Percentiles rank a stretch among this genome's conserved stretches.
Evolutionary conservation across 2,329 filamentous ascomycete species (phyloP).

Genomic region (Aspergillus quadrilineatus): DNA sequence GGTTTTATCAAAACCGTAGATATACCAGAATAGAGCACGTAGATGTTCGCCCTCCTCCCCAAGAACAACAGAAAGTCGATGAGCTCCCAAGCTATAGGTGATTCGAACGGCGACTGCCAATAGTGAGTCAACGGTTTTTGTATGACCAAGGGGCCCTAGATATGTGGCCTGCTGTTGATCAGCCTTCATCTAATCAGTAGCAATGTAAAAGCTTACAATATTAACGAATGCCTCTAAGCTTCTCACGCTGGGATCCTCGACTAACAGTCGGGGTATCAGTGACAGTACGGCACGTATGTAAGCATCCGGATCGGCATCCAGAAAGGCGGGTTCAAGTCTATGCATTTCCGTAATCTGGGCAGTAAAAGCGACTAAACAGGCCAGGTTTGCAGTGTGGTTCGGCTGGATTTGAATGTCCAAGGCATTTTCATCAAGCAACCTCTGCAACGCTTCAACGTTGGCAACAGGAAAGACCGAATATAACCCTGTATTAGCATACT

Average conservation of each 20-base stretch:
- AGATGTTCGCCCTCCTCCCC: constrained; percentile 18
- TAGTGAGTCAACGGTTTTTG: constrained; percentile 20
- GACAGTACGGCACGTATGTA: constrained; percentile 24
- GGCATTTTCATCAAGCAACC: constrained; percentile 9
- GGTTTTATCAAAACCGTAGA: constrained; percentile 25
- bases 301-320: constrained; percentile 22
- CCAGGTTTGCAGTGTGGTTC: constrained; percentile 8
- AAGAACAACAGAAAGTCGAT: constrained; percentile 2
- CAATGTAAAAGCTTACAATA: constrained; percentile 18
- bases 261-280: constrained; percentile 22
- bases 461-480: constrained; percentile 28
- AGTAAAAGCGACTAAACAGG: constrained; percentile 25
- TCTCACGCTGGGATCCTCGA: constrained; percentile 21
- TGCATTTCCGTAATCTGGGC: constrained; percentile 27
- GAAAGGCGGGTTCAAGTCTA: constrained; percentile 22
- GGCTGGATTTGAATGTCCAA: background rate
- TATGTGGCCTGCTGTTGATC: constrained; percentile 8
- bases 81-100: constrained; percentile 22
- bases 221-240: constrained; percentile 22
- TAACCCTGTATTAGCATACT: constrained; percentile 21
- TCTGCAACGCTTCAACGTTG: constrained; percentile 17
- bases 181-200: constrained; percentile 12
- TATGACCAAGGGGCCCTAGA: constrained; percentile 23
- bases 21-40: constrained; percentile 27
- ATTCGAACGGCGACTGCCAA: constrained; percentile 25